Percentiles rank a stretch among this genome's conserved stretches.
Conservation (phyloP, 495 filamentous ascomycete species). For the Podospora conica region DNA sequence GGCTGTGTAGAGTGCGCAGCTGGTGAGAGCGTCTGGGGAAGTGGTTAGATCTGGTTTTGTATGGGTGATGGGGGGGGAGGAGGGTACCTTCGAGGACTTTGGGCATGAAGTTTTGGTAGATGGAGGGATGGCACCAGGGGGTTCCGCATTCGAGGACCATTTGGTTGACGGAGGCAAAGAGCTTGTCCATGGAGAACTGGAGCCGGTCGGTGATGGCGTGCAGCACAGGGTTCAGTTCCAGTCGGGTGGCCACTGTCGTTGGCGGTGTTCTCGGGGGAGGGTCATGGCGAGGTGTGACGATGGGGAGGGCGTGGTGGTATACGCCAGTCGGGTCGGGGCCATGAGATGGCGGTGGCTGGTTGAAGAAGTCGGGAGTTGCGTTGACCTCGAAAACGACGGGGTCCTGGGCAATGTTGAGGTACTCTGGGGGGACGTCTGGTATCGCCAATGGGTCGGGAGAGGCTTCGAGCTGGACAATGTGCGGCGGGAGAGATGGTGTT, state of each 20-base stretch:
- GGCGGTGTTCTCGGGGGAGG: not conserved
- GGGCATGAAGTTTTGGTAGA: slow-evolving; percentile 45
- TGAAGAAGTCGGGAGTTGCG: not conserved
- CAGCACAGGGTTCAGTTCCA: not conserved
- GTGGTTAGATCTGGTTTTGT: not conserved
- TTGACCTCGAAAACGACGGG: not conserved
- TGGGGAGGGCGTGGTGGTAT: not conserved
- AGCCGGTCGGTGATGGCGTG: slow-evolving; percentile 31
- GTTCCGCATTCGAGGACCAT: slow-evolving; percentile 45
- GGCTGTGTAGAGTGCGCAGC: slow-evolving; percentile 45
- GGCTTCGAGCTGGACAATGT: not conserved
- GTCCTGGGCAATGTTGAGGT: not conserved
- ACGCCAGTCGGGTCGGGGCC: not conserved
- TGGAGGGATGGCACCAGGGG: slow-evolving; percentile 43
- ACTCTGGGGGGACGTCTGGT: not conserved
- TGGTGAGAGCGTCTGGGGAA: slow-evolving; percentile 39
- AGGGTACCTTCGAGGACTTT: slow-evolving; percentile 40
- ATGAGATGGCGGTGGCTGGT: not conserved
- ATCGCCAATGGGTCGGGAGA: not conserved
- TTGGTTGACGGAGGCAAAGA: slow-evolving; percentile 36
- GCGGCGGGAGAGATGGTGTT: not conserved
- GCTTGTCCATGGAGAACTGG: slow-evolving; percentile 39
- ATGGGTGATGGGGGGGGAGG: not conserved
- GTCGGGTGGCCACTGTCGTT: not conserved
- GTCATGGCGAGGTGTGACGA: not conserved